Evolutionary conservation across 2,329 filamentous ascomycete genomes (phyloP), one percentile per base, ranked within the genome.

Genomic region (Colletotrichum spinosum): DNA sequence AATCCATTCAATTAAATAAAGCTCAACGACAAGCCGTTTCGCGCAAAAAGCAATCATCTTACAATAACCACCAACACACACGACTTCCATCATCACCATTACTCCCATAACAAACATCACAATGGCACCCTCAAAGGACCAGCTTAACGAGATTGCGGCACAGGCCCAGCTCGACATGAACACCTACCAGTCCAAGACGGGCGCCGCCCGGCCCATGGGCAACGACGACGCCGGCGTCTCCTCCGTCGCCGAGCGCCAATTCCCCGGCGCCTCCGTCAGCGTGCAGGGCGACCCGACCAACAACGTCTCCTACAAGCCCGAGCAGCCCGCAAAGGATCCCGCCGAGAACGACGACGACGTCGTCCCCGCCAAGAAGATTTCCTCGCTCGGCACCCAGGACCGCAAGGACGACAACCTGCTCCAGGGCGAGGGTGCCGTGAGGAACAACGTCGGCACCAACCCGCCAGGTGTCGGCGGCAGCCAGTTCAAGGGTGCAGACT

Each of bases 121-220:
- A 65, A 77, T 77, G 74, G 69, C 70, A 44, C 66, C 63, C 33
- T 63, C 69, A 69, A 60, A 72, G 70, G 73, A 79, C 37, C 75
- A 80, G 64, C 78, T 81, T 60, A 77, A 78, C 66, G 70, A 79
- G 57, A 80, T 84, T 59, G 78, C 82, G 60, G 73, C 78, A 39
- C 72, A 82, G 70, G 81, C 83, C 49, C 81, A 85, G 76, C 72
- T 71, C 56, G 81, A 84, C 69, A 76, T 84, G 60, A 84, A 84
- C 76, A 79, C 75, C 11, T 81, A 83, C 70, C 77, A 82, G 68
- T 72, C 81, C 69, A 84, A 84, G 74, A 83, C 81, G 2, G 82
- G 83, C 57, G 73, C 73, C 8, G 76, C 76, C 52, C 80, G 77
- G 63, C 70, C 73, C 3, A 74, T 80, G 6, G 74, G 74, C 5